phyloP scores from a whole-genome alignment of 148 eudicot species.

The Rhododendron ovatum region DNA sequence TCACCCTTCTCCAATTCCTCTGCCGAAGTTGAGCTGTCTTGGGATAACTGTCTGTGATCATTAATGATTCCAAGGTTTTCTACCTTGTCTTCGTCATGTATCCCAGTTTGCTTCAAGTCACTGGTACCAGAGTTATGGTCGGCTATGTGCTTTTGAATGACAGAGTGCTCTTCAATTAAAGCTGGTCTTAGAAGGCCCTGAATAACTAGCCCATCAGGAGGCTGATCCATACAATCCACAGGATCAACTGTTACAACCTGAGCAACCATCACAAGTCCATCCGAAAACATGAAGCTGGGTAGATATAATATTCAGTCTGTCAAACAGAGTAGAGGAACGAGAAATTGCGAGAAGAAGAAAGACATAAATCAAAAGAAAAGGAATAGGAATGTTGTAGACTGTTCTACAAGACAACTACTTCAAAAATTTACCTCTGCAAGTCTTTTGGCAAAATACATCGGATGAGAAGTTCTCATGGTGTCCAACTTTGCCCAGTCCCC shows the following conservation, averaged over 20 bases:
- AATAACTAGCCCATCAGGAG: constrained; percentile 79
- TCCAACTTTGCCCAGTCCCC: constrained; percentile 98
- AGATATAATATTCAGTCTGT: background rate
- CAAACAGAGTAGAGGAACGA: background rate
- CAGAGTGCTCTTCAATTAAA: constrained; percentile 71
- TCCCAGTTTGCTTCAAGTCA: constrained; percentile 26
- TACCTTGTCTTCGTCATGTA: constrained; percentile 30
- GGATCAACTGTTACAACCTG: constrained; percentile 76
- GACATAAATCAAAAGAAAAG: background rate
- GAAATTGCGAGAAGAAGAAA: constrained; percentile 3
- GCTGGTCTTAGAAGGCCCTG: constrained; percentile 88
- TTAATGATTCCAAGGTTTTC: constrained; percentile 48
- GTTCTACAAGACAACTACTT: background rate
- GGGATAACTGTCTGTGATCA: constrained; percentile 49
- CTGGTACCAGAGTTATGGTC: constrained; percentile 22
- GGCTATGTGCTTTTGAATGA: constrained; percentile 52
- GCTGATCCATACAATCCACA: constrained; percentile 80
- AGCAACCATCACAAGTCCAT: constrained; percentile 11
- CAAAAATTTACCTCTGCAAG: constrained; percentile 55
- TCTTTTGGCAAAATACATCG: constrained; percentile 85
- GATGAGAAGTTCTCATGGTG: constrained; percentile 93
- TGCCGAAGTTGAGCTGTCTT: constrained; percentile 40
- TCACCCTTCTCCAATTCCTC: constrained; percentile 67
- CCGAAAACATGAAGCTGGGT: background rate
- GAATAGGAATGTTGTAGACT: background rate